Base-by-base conservation (phyloP, 345 rosid species). In the Rhodamnia rubescens region DNA sequence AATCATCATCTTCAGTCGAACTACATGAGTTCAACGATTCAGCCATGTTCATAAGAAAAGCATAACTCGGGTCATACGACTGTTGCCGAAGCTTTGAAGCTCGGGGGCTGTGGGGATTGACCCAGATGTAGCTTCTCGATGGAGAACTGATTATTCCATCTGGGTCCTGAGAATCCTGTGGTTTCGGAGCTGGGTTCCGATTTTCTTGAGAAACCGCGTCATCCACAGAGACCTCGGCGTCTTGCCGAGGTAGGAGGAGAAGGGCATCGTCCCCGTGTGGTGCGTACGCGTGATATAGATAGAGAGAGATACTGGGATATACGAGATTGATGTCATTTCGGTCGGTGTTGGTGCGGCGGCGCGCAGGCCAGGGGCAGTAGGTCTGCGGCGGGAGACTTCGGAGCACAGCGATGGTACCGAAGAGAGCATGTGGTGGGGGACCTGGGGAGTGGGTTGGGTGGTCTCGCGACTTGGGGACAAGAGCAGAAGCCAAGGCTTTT, bases 191-290 rank as follows among this genome's bases (percentile, higher is more conserved):
- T 36, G 40, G 40, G 40, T 36, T 36, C 40, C 40, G 40, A 36
- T 36, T 36, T 36, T 36, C 40, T 36, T 36, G 40, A 36, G 40
- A 36, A 36, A 36, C 40, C 3, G 40, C 40, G 40, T 36, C 40
- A 36, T 3, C 40, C 40, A 36, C 40, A 36, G 40, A 36, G 40
- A 36, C 40, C 40, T 36, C 40, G 40, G 95, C 61, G 87, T 82
- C 90, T 90, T 92, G 89, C 95, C 83, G 57, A 94, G 85, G 87
- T 93, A 92, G 69, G 96, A 92, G 90, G 97, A 94, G 87, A 94
- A 83, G 80, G 98, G 95, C 99, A 95, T 96, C 61, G 55, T 58
- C 59, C 49, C 47, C 26, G 56, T 4, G 27, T 32, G 8, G 59
- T 29, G 84, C 27, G 40, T 8, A 11, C 10, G 83, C 53, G 83